Conservation (phyloP, 2,329 filamentous ascomycete species). For the Sclerotinia glacialis region DNA sequence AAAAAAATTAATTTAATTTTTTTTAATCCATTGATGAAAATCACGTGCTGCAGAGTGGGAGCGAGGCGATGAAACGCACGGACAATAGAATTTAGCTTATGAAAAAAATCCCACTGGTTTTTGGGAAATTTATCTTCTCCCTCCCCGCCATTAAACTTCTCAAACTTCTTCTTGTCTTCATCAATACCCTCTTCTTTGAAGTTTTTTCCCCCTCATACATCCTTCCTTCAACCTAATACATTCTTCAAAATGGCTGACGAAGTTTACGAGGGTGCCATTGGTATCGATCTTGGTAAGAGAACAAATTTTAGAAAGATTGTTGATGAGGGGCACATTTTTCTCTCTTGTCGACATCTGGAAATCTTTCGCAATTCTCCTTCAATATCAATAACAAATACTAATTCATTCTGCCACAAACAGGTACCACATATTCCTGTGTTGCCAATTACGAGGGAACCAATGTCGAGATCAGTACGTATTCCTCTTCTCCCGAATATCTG, state of each 20-base stretch:
- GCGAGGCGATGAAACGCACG: constrained; percentile 15
- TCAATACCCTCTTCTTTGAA: constrained; percentile 23
- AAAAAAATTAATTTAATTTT: no score
- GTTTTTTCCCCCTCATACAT: constrained; percentile 25
- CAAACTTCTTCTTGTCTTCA: constrained; percentile 16
- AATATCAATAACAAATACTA: constrained; percentile 23
- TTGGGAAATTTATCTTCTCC: constrained; percentile 15
- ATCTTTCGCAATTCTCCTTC: neutral
- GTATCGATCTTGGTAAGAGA: constrained; percentile 93
- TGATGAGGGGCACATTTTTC: constrained; percentile 18
- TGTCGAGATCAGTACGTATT: constrained; percentile 73
- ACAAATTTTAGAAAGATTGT: neutral
- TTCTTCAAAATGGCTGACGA: constrained; percentile 81
- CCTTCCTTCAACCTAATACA: constrained; percentile 26
- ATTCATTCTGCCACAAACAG: constrained; percentile 48
- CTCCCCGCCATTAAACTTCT: constrained; percentile 25
- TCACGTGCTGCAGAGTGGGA: constrained; percentile 1
- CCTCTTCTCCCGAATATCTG: neutral
- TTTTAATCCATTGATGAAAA: no score
- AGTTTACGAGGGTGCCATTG: constrained; percentile 99
- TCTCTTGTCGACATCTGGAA: constrained; percentile 10
- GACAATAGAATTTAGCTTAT: constrained; percentile 11
- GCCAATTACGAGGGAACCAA: constrained; percentile 99
- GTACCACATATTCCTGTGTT: constrained; percentile 99
- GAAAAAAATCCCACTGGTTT: constrained; percentile 17